Evolutionary conservation across 306 rosid genomes (phyloP).

Genomic region (Mimosa pudica): DNA sequence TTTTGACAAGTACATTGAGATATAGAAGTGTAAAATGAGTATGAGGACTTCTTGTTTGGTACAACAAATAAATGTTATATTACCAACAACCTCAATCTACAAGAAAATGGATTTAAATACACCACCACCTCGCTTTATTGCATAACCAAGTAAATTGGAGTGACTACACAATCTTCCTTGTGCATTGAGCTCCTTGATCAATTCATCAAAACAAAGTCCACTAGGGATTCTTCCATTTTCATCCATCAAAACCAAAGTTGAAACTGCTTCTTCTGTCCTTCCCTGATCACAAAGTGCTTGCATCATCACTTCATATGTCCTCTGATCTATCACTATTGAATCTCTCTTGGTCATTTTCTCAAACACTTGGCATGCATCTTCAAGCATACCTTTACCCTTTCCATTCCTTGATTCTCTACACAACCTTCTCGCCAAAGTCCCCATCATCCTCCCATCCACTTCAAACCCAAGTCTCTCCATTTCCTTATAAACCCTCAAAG

Average conservation of each 20-base stretch:
- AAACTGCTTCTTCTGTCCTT: slow-evolving; percentile 49
- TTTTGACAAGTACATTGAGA: too few relatives aligned
- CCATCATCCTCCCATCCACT: slow-evolving; percentile 56
- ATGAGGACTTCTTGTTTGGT: background rate
- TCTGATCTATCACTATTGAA: slow-evolving; percentile 41
- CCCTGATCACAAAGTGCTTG: slow-evolving; percentile 56
- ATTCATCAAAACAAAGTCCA: slow-evolving; percentile 38
- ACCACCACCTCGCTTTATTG: slow-evolving; percentile 63
- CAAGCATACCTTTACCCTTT: slow-evolving; percentile 38
- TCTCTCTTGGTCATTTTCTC: slow-evolving; percentile 54
- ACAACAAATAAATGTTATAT: background rate
- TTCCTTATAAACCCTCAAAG: slow-evolving; percentile 51
- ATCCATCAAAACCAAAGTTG: slow-evolving; percentile 42
- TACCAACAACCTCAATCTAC: background rate
- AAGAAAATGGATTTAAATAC: slow-evolving; percentile 10
- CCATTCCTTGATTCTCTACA: slow-evolving; percentile 51
- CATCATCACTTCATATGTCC: slow-evolving; percentile 58
- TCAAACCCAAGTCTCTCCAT: slow-evolving; percentile 59
- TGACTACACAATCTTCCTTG: slow-evolving; percentile 46
- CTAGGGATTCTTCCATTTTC: slow-evolving; percentile 44
- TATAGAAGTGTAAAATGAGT: too few relatives aligned
- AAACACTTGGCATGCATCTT: slow-evolving; percentile 55
- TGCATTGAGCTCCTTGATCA: slow-evolving; percentile 52
- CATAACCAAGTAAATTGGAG: slow-evolving; percentile 49
- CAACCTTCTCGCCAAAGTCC: slow-evolving; percentile 59